These are phyloP conservation scores for Cryphonectria carpinicola DNA, from an alignment of 2,329 filamentous ascomycete genomes.

Conservation along the genomic window DNA sequence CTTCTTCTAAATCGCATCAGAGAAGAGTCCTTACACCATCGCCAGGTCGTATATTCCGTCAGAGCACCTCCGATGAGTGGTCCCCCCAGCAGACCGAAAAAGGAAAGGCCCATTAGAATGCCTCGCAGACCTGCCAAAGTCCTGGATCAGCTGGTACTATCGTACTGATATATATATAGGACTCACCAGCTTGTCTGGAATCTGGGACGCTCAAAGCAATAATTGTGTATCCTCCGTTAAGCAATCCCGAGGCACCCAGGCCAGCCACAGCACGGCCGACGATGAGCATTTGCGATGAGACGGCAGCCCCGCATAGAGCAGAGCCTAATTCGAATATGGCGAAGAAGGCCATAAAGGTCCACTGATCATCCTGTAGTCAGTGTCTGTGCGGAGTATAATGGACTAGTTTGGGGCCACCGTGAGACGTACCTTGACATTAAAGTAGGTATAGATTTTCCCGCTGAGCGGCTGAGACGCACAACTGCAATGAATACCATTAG, in stretches of 20 bases:
- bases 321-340: slow-evolving; percentile 19
- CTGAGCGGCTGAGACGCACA: background rate
- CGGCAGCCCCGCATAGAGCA: slow-evolving; percentile 10
- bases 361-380: no score
- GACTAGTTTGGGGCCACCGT: no score
- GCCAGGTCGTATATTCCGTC: background rate
- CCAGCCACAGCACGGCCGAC: slow-evolving; percentile 15
- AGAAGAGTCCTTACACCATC: background rate
- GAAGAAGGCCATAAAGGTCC: background rate
- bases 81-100: no score
- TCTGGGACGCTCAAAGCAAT: background rate
- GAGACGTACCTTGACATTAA: background rate
- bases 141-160: no score
- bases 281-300: slow-evolving; percentile 15
- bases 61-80: background rate
- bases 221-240: slow-evolving; percentile 8
- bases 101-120: background rate
- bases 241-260: background rate
- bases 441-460: background rate
- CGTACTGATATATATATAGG: no score
- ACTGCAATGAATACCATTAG: no score
- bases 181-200: no score
- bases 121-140: no score
- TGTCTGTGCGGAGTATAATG: no score
- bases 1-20: no score